Conservation (phyloP, 495 filamentous ascomycete species). For the Pseudomonodictys pantanalensis region DNA sequence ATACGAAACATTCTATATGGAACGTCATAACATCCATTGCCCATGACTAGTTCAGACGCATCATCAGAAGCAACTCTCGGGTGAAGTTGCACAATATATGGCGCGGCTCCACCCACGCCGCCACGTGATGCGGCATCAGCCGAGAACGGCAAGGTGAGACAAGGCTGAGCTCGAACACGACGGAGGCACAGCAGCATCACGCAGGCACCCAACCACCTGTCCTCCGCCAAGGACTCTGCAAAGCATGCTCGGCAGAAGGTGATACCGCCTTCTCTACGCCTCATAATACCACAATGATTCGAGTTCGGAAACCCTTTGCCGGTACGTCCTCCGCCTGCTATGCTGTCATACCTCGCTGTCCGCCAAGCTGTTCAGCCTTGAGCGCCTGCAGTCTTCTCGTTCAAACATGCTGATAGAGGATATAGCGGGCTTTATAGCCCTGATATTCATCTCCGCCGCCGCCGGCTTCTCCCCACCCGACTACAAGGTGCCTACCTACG, state of each 20-base stretch:
- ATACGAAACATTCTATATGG: no score
- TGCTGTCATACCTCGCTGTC: not conserved
- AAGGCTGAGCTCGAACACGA: not conserved
- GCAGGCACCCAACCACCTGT: not conserved
- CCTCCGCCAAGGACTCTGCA: not conserved
- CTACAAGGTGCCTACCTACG: constrained; percentile 38
- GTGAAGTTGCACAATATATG: no score
- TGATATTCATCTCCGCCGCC: constrained; percentile 65
- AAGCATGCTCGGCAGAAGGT: constrained; percentile 6
- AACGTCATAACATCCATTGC: no score
- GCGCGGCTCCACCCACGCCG: no score
- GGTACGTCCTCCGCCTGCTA: constrained; percentile 18
- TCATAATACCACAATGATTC: constrained; percentile 18
- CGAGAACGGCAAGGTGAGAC: constrained; percentile 4
- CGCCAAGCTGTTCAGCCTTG: not conserved
- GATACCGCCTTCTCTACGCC: not conserved
- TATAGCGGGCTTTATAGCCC: constrained; percentile 61
- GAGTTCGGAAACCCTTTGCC: constrained; percentile 34
- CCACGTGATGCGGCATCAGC: not conserved
- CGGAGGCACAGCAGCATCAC: not conserved
- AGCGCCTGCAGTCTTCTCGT: not conserved
- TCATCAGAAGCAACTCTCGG: no score
- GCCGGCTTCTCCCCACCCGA: constrained; percentile 29
- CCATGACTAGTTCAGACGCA: no score
- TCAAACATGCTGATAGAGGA: not conserved